These are phyloP conservation scores for Chaetoceros tenuissimus DNA, from an alignment of 108 stramenopile genomes.

Conservation along the genomic window DNA sequence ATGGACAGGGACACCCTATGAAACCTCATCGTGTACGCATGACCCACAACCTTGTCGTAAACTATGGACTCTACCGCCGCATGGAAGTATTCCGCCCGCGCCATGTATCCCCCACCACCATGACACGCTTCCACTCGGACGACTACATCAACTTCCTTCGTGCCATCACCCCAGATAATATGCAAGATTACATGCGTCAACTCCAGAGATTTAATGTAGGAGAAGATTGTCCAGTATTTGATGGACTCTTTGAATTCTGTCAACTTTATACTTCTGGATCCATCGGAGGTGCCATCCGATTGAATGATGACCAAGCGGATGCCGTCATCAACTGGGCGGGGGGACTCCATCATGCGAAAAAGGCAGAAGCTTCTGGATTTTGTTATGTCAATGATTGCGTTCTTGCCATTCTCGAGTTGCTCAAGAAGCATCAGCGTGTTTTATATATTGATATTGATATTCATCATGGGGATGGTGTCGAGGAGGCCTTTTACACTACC, in stretches of 20 bases:
- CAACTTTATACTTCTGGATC: conserved; percentile 94
- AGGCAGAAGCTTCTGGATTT: conserved; percentile 97
- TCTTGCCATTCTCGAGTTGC: conserved; percentile 94
- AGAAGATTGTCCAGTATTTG: conserved; percentile 99
- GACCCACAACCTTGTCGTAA: conserved; percentile 99
- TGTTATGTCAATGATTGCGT: conserved; percentile 99
- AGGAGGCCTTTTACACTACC: conserved; percentile 97
- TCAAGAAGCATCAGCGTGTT: conserved; percentile 97
- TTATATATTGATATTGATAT: conserved; percentile 99
- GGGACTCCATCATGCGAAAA: conserved; percentile 99
- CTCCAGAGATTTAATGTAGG: conserved; percentile 97
- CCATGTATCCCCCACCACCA: conserved; percentile 84
- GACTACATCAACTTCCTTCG: conserved; percentile 99
- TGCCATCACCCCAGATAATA: conserved; percentile 97
- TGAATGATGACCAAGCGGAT: conserved; percentile 88
- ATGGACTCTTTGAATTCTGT: conserved; percentile 97
- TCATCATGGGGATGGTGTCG: conserved; percentile 98
- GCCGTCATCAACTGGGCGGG: conserved; percentile 99
- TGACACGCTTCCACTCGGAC: conserved; percentile 97
- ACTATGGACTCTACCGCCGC: conserved; percentile 95
- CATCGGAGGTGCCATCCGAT: conserved; percentile 93
- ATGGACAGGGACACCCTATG: conserved; percentile 99
- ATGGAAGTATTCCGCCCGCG: conserved; percentile 98
- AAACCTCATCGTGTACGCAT: conserved; percentile 98
- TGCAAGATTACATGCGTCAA: conserved; percentile 86